A percentile compares a stretch with the other conserved stretches of the same genome.
Evolutionary conservation across 1,139 yeast genomes (phyloP).

Genomic region (Kodamaea sp.): DNA sequence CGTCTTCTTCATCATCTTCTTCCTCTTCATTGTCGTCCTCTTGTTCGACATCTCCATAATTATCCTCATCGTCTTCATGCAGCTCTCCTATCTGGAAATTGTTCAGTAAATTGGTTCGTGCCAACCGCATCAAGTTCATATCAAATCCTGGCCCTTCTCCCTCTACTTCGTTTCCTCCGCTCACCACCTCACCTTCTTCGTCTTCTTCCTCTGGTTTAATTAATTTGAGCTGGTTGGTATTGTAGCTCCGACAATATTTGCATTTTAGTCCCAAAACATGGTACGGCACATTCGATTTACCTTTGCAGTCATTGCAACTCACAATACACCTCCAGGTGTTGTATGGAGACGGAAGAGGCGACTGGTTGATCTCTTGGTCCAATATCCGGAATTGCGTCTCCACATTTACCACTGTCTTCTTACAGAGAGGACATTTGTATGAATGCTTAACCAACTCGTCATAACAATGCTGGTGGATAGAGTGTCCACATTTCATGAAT

Average conservation of each 20-base stretch:
- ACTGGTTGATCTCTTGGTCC: constrained; percentile 77
- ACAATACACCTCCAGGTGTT: constrained; percentile 74
- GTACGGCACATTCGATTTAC: constrained; percentile 72
- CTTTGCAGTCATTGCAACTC: constrained; percentile 87
- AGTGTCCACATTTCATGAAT: constrained; percentile 93
- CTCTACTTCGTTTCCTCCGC: constrained; percentile 11
- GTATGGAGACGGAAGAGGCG: constrained; percentile 81
- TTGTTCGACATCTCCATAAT: constrained; percentile 21
- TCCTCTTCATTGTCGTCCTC: constrained; percentile 21
- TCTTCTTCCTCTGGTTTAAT: constrained; percentile 56
- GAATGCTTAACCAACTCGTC: constrained; percentile 77
- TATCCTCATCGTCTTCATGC: constrained; percentile 22
- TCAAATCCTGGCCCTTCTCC: constrained; percentile 13
- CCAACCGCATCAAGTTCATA: constrained; percentile 30
- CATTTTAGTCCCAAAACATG: constrained; percentile 89
- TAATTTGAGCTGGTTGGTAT: constrained; percentile 71
- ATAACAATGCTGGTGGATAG: constrained; percentile 84
- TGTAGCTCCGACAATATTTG: constrained; percentile 81
- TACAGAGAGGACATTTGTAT: constrained; percentile 89
- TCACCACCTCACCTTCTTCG: constrained; percentile 28
- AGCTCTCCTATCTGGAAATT: constrained; percentile 35
- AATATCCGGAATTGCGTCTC: constrained; percentile 84
- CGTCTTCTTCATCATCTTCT: constrained; percentile 19
- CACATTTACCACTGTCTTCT: constrained; percentile 80
- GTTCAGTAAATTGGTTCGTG: constrained; percentile 38